Evolutionary conservation across 2,329 filamentous ascomycete genomes (phyloP).

Genomic region (Lasiodiplodia sp.): DNA sequence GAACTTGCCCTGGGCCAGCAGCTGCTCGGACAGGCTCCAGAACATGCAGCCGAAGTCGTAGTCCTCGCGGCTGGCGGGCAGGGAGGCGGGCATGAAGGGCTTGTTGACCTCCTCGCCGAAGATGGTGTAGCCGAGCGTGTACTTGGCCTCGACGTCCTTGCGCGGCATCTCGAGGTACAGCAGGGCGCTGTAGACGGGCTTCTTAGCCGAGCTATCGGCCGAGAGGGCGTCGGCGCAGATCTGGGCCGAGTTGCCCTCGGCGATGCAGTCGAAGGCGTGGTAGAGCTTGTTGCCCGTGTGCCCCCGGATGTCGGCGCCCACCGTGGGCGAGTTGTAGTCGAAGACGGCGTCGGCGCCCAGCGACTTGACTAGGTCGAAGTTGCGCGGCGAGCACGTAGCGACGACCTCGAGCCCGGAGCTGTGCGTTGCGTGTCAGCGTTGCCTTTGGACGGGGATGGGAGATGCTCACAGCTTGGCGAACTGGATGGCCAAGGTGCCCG

Average conservation of each 20-base stretch:
- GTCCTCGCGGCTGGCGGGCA: slow-evolving; percentile 36
- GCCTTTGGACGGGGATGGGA: background rate
- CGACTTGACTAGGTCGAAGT: slow-evolving; percentile 29
- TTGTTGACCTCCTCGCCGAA: slow-evolving; percentile 49
- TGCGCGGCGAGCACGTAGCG: slow-evolving; percentile 30
- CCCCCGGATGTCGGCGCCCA: slow-evolving; percentile 55
- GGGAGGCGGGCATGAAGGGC: slow-evolving; percentile 2
- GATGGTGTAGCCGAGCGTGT: slow-evolving; percentile 53
- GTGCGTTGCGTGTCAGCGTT: background rate
- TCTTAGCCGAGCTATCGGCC: slow-evolving; percentile 22
- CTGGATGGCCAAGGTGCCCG: slow-evolving; percentile 59
- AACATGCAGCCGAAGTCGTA: slow-evolving; percentile 42
- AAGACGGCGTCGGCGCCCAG: slow-evolving; percentile 41
- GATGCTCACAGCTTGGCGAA: slow-evolving; percentile 44
- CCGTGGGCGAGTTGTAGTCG: slow-evolving; percentile 58
- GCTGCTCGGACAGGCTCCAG: slow-evolving; percentile 36
- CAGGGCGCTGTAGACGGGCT: slow-evolving; percentile 50
- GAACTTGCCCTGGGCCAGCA: slow-evolving; percentile 42
- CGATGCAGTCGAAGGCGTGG: slow-evolving; percentile 59
- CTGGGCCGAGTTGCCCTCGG: slow-evolving; percentile 46
- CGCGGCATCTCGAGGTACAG: slow-evolving; percentile 51
- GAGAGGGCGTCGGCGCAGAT: slow-evolving; percentile 54
- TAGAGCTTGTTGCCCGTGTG: slow-evolving; percentile 54
- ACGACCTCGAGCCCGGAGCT: slow-evolving; percentile 30
- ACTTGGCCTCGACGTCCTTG: slow-evolving; percentile 52